Evolutionary conservation across 495 filamentous ascomycete genomes (phyloP).

Genomic region (Penicillium odoratum): DNA sequence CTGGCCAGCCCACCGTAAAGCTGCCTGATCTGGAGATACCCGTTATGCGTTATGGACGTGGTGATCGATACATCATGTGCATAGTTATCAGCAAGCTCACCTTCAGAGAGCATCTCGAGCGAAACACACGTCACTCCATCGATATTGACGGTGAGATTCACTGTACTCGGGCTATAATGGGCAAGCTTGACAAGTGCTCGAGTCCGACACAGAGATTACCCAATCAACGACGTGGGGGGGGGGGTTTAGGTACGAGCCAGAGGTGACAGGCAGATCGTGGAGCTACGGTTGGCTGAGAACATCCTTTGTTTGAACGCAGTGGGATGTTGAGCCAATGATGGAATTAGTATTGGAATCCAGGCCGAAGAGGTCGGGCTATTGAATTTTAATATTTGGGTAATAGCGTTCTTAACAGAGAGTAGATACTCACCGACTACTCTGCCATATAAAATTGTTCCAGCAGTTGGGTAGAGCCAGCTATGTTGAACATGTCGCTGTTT

Average conservation of each 20-base stretch:
- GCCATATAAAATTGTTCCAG: conserved; percentile 45
- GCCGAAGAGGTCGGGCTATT: conserved; percentile 36
- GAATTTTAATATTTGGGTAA: not conserved
- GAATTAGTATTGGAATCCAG: conserved; percentile 49
- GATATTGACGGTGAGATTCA: conserved; percentile 28
- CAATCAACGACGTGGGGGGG: too few relatives aligned
- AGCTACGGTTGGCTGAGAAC: conserved; percentile 51
- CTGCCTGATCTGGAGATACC: not conserved
- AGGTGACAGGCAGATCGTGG: conserved; percentile 51
- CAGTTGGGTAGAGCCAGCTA: conserved; percentile 52
- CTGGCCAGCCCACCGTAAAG: conserved; percentile 23
- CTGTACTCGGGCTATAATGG: conserved; percentile 25
- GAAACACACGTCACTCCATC: conserved; percentile 23
- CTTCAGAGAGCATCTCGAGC: conserved; percentile 32
- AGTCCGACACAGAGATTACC: conserved; percentile 49
- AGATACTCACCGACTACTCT: conserved; percentile 38
- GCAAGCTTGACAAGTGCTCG: conserved; percentile 35
- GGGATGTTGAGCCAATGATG: conserved; percentile 36
- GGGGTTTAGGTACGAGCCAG: conserved; percentile 27
- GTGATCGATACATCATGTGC: conserved; percentile 22
- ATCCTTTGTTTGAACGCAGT: conserved; percentile 49
- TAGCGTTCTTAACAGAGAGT: not conserved
- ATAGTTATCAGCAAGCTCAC: conserved; percentile 20
- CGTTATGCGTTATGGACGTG: not conserved
- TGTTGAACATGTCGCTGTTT: conserved; percentile 58